Conservation (phyloP, 495 filamentous ascomycete species). For the Aspergillus hancockii region DNA sequence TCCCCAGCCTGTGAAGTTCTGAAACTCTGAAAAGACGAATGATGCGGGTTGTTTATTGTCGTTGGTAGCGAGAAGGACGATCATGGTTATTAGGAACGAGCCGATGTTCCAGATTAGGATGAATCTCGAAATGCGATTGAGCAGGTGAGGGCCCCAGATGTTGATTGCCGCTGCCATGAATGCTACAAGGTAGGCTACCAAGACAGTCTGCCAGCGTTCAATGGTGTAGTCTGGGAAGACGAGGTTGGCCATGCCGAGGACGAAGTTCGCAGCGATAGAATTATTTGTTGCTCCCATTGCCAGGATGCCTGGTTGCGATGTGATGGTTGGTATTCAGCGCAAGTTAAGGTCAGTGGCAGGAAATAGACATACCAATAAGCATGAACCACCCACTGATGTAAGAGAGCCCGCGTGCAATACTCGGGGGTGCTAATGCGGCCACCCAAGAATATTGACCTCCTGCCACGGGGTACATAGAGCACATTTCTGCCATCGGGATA, state of each 20-base stretch:
- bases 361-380: slow-evolving; percentile 39
- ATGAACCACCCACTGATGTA: slow-evolving; percentile 57
- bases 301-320: slow-evolving; percentile 35
- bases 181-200: slow-evolving; percentile 52
- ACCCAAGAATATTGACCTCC: slow-evolving; percentile 62
- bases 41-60: slow-evolving; percentile 55
- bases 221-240: slow-evolving; percentile 54
- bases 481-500: slow-evolving; percentile 61
- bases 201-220: slow-evolving; percentile 57
- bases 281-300: slow-evolving; percentile 61
- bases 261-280: slow-evolving; percentile 56
- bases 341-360: not conserved
- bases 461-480: slow-evolving; percentile 52
- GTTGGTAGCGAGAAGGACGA: slow-evolving; percentile 54
- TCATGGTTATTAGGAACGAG: slow-evolving; percentile 52
- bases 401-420: slow-evolving; percentile 45
- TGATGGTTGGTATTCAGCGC: not conserved
- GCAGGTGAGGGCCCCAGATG: slow-evolving; percentile 50
- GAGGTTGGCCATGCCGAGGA: slow-evolving; percentile 56
- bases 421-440: slow-evolving; percentile 55
- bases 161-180: slow-evolving; percentile 47
- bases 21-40: slow-evolving; percentile 59
- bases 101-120: slow-evolving; percentile 57
- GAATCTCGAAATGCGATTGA: slow-evolving; percentile 53
- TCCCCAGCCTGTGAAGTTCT: slow-evolving; percentile 57